phyloP scores from a whole-genome alignment of 2,329 filamentous ascomycete genomes.

The Xylaria sp. region DNA sequence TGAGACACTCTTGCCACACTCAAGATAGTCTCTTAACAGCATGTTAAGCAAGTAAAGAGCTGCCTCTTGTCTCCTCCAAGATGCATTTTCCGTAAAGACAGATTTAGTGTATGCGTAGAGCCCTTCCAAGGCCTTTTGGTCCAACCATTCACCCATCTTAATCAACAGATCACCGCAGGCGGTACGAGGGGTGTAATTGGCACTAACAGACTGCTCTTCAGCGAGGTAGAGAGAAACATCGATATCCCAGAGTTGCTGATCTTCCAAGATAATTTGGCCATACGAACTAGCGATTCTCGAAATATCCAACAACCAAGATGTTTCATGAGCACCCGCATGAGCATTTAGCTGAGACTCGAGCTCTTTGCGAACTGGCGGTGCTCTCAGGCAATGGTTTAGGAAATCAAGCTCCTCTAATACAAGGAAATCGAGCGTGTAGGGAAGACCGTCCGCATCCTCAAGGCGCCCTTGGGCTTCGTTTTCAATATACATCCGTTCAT shows the following conservation, averaged over 20 bases:
- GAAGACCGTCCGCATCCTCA: conserved; percentile 88
- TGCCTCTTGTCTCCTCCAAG: conserved; percentile 75
- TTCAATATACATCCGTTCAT: conserved; percentile 84
- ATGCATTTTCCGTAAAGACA: conserved; percentile 66
- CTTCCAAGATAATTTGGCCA: conserved; percentile 88
- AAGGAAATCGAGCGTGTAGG: conserved; percentile 92
- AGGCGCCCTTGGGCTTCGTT: conserved; percentile 85
- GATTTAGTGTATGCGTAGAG: conserved; percentile 77
- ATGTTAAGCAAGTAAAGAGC: conserved; percentile 85
- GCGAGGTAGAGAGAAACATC: conserved; percentile 95
- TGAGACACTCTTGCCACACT: conserved; percentile 74
- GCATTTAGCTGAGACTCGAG: conserved; percentile 78
- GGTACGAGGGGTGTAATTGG: conserved; percentile 93
- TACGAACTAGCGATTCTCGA: conserved; percentile 86
- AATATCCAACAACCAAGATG: conserved; percentile 84
- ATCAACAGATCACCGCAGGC: conserved; percentile 91
- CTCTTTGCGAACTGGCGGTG: conserved; percentile 85
- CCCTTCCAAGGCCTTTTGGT: conserved; percentile 75
- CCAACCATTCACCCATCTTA: conserved; percentile 90
- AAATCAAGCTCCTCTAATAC: conserved; percentile 95
- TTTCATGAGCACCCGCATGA: conserved; percentile 63
- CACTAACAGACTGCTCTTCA: conserved; percentile 91
- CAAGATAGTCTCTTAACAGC: conserved; percentile 81
- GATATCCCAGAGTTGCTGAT: conserved; percentile 94
- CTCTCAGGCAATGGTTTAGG: conserved; percentile 87